These are phyloP conservation scores for Nymphaea thermarum DNA, from an alignment of 164 flowering plant genomes.

Conservation along the genomic window DNA sequence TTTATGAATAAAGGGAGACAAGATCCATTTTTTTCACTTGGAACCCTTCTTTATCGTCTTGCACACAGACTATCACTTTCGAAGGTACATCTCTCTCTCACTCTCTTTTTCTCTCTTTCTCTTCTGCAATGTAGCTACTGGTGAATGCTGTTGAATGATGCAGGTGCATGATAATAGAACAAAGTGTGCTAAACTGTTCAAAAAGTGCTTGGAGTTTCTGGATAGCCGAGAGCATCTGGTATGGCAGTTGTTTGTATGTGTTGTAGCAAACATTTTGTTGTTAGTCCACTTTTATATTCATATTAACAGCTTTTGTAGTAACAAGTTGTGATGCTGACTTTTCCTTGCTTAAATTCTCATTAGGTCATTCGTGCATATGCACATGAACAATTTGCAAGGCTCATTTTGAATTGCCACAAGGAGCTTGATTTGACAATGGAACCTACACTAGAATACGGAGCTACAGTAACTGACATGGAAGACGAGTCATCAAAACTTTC, in stretches of 20 bases:
- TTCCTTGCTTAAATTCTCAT: neutral
- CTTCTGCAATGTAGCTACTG: neutral
- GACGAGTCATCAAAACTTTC: constrained; percentile 41
- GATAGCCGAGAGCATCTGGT: constrained; percentile 91
- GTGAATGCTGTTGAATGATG: constrained; percentile 6
- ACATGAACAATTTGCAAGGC: constrained; percentile 96
- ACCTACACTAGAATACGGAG: constrained; percentile 39
- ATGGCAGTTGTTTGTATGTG: constrained; percentile 7
- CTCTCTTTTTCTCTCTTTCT: neutral
- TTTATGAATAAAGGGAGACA: constrained; percentile 53
- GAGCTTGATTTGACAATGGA: constrained; percentile 55
- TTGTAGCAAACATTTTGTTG: neutral
- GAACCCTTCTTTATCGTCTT: constrained; percentile 77
- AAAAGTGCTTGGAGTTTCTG: constrained; percentile 55
- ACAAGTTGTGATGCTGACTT: neutral
- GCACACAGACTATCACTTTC: constrained; percentile 93
- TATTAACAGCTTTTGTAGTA: neutral
- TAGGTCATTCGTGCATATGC: constrained; percentile 93
- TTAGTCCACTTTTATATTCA: neutral
- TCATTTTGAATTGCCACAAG: constrained; percentile 56
- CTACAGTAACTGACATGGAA: constrained; percentile 38
- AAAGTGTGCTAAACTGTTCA: constrained; percentile 63
- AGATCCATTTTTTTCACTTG: constrained; percentile 69
- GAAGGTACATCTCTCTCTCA: constrained; percentile 29
- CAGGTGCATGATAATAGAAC: constrained; percentile 59